These are phyloP conservation scores for Psophocarpus tetragonolobus DNA, from an alignment of 306 rosid genomes.

Conservation along the genomic window DNA sequence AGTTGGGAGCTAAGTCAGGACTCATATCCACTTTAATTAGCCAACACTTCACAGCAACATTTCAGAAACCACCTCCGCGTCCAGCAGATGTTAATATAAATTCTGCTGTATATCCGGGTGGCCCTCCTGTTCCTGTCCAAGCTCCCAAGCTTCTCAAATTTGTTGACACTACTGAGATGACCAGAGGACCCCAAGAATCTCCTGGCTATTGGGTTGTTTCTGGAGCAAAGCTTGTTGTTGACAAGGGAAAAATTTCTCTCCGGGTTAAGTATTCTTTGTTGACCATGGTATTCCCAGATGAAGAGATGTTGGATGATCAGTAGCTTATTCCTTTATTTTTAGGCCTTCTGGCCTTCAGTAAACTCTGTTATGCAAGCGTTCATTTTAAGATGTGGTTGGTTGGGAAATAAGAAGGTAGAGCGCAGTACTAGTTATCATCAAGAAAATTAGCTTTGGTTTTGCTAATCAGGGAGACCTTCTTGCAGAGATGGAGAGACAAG, in stretches of 20 bases:
- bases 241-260: slow-evolving; percentile 83
- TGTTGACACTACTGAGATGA: slow-evolving; percentile 93
- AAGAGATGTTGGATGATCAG: slow-evolving; percentile 62
- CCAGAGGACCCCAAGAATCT: slow-evolving; percentile 89
- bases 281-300: slow-evolving; percentile 71
- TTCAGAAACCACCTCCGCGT: slow-evolving; percentile 82
- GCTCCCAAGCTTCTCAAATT: slow-evolving; percentile 86
- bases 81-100: slow-evolving; percentile 95
- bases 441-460: neutral
- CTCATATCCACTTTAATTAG: slow-evolving; percentile 91
- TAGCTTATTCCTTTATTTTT: slow-evolving; percentile 40
- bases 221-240: slow-evolving; percentile 88
- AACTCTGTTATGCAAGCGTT: neutral
- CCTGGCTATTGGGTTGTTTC: slow-evolving; percentile 99
- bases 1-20: slow-evolving; percentile 84
- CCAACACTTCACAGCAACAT: slow-evolving; percentile 84
- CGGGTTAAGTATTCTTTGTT: slow-evolving; percentile 82
- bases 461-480: neutral
- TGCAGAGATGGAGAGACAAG: neutral
- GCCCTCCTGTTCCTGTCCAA: slow-evolving; percentile 93
- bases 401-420: neutral
- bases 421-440: neutral
- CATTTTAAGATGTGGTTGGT: neutral
- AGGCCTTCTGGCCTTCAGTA: slow-evolving; percentile 16
- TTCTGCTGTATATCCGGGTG: slow-evolving; percentile 92